Evolutionary conservation across 2,329 filamentous ascomycete genomes (phyloP).

Genomic region (Colletotrichum agaves): DNA sequence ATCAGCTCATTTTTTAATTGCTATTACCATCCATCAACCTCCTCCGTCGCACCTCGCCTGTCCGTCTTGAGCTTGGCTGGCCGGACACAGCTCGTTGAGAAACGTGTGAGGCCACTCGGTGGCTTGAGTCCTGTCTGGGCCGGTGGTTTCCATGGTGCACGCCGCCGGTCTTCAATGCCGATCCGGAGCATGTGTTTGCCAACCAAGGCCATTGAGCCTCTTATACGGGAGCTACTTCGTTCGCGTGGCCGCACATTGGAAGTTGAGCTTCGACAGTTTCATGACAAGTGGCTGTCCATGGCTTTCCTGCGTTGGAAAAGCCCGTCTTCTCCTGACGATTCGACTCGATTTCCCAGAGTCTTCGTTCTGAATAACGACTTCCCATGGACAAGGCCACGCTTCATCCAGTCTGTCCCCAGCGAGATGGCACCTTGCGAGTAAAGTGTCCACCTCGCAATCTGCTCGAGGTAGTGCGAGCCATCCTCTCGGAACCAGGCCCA

Average conservation of each 20-base stretch:
- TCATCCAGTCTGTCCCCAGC: too few relatives aligned
- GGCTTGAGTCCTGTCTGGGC: background rate
- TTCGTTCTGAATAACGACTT: too few relatives aligned
- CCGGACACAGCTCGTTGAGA: background rate
- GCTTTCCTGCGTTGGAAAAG: background rate
- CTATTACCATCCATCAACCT: background rate
- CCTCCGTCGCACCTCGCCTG: background rate
- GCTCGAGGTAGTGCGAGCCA: too few relatives aligned
- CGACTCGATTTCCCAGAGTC: too few relatives aligned
- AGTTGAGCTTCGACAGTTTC: background rate
- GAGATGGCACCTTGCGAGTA: too few relatives aligned
- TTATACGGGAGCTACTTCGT: background rate
- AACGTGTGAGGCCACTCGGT: background rate
- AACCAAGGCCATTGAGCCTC: background rate
- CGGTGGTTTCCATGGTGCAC: background rate
- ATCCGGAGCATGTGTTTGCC: background rate
- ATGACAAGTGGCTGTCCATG: background rate
- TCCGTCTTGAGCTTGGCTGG: background rate
- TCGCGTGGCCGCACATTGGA: background rate
- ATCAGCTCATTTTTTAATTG: conserved; percentile 8
- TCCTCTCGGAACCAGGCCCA: too few relatives aligned
- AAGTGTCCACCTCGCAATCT: too few relatives aligned
- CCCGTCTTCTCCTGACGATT: background rate
- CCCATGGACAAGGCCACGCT: too few relatives aligned
- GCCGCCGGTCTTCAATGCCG: too few relatives aligned